Evolutionary conservation across 495 filamentous ascomycete genomes (phyloP), one percentile per base, ranked within the genome.

Genomic region (Penicillium daleae): DNA sequence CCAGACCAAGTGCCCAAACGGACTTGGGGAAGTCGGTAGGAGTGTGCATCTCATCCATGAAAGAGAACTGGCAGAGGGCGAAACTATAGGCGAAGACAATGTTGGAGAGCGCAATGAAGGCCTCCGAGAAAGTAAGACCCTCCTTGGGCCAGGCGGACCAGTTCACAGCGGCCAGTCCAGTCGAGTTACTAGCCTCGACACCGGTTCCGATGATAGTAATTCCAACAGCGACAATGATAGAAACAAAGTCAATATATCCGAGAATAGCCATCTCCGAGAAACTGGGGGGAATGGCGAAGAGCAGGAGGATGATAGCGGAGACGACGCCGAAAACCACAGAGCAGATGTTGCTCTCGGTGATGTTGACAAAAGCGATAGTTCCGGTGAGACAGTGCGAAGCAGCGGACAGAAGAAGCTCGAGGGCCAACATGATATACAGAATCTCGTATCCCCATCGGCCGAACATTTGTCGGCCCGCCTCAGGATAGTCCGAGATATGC

Each of bases 311-410:
- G 35, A 86, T 72, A 27, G 85, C 77, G 9, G 86, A 89, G 26
- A 87, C 76, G 24, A 86, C 73, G 15, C 79, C 82, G 66, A 86
- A 91, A 3, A 84, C 75, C 57, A 90, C 76, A 10, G 86, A 83
- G 68, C 90, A 92, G 1, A 78, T 66, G 7, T 73, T 82, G 66
- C 87, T 79, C 10, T 84, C 70, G 8, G 85, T 83, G 31, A 91
- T 75, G 57, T 77, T 83, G 39, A 83, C 82, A 67, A 90, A 83
- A 64, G 85, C 85, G 69, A 91, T 89, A 22, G 83, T 84, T 65
- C 89, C 89, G 0, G 86, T 88, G 33, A 91, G 73, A 60, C 89
- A 80, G 68, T 92, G 90, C 4, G 87, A 88, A 32, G 81, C 88
- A 66, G 87, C 85, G 54, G 89, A 82, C 73, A 91, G 89, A 31